Percentiles rank a stretch among this genome's conserved stretches.
phyloP scores from a whole-genome alignment of 2,329 filamentous ascomycete species.

The Rhynchosporium agropyri region DNA sequence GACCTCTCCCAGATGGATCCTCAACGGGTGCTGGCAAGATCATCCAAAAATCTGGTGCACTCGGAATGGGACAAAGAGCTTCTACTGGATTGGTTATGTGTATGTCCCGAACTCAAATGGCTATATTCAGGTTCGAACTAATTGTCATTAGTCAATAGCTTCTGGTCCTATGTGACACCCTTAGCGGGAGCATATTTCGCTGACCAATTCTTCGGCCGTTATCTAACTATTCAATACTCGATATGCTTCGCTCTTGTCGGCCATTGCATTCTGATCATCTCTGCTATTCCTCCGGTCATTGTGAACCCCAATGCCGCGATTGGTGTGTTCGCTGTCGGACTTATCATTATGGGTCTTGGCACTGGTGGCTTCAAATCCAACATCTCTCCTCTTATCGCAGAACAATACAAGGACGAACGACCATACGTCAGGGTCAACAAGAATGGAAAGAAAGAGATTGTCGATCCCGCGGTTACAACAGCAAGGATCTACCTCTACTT shows the following conservation, averaged over 20 bases:
- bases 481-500: constrained; percentile 46
- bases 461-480: constrained; percentile 41
- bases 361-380: constrained; percentile 50
- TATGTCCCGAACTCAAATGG: constrained; percentile 38
- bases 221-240: constrained; percentile 58
- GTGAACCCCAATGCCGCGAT: constrained; percentile 47
- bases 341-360: constrained; percentile 49
- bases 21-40: constrained; percentile 48
- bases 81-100: constrained; percentile 53
- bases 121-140: not conserved
- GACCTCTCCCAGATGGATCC: constrained; percentile 47
- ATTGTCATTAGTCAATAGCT: constrained; percentile 31
- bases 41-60: constrained; percentile 43
- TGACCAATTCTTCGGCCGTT: constrained; percentile 60
- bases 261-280: constrained; percentile 55
- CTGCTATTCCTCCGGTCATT: constrained; percentile 52
- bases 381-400: constrained; percentile 42
- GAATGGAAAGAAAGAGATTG: constrained; percentile 38
- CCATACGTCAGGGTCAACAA: constrained; percentile 35
- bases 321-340: constrained; percentile 53
- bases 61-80: constrained; percentile 52
- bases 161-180: constrained; percentile 47
- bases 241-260: constrained; percentile 52
- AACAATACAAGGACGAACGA: constrained; percentile 39
- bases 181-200: constrained; percentile 58